Evolutionary conservation across 2,329 filamentous ascomycete genomes (phyloP), one percentile per base, ranked within the genome.

Genomic region (Sporothrix variecibatus): DNA sequence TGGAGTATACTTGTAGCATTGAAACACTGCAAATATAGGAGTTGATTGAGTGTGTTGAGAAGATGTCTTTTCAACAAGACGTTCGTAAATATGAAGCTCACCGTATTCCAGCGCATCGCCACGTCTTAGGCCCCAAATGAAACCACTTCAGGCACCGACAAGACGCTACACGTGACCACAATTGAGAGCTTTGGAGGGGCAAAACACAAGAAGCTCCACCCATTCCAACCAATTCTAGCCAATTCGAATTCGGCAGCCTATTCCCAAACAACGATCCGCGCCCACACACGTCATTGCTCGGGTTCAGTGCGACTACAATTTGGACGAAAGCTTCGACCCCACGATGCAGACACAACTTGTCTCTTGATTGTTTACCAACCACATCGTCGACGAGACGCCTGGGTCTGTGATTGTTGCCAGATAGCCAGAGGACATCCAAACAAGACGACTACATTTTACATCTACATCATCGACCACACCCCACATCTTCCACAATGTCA

Each of bases 191-290:
- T 31, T 68, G 43, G 62, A 65, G 62, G 62, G 62, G 62, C 62
- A 65, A 65, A 65, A 34, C 34, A 34, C 34, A 34, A 34, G 34
- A 34, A 34, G 34, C 34, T 34, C 40, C 62, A 67, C 62, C 62
- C n/a, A 23, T 68, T 68, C 65, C 46, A 68, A 43, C 40, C 64
- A 68, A 31, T 68, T 68, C 64, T 40, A 68, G 64, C 15, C 40
- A 68, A 51, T 68, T 67, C 62, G 12, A 46, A 43, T 28, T 49
- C 65, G 43, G 65, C 65, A 68, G 64, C 64, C 64, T 67, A 17
- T 28, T 43, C n/a, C 62, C 60, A 64, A 64, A 67, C 62, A 67
- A 4, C 34, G 0, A 31, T 2, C n/a, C 56, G 34, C 26, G 23
- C 5, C 17, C 26, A 51, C 65, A 31, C 64, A 68, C 65, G 65